Base-by-base conservation (phyloP, 192 early-diverging fungal species). In the Dissophora globulifera region DNA sequence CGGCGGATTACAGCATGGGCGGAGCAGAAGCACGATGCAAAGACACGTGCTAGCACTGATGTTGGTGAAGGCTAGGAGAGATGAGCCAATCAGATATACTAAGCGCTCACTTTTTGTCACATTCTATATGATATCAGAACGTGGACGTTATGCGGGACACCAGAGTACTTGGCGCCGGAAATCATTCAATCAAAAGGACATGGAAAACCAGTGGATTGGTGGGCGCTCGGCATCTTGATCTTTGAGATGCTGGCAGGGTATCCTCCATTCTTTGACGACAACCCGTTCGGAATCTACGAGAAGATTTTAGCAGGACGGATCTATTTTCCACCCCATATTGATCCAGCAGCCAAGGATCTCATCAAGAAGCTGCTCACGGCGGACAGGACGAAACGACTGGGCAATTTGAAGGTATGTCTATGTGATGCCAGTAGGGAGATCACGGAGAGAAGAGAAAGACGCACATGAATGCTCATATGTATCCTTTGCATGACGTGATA, bases 191-290 rank as follows among this genome's bases (percentile, higher is more conserved):
- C 89, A 67, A 96, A 94, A 85, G 97, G 97, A 32, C 95, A 99
- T 69, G 94, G 95, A 15, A 97, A 96, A 71, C 90, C 97, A 3
- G 97, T 99, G 11, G 97, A 99, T 79, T 99, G 97, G 97, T 99
- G 97, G 97, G 96, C 96, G 19, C 84, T 99, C 26, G 97, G 97
- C 35, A 96, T 99, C 53, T 83, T 99, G 38, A 94, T 97, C 48
- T 99, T 95, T 81, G 97, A 99, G 81, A 98, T 98, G 97, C 84
- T 98, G 62, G 95, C 93, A 20, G 96, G 96, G 83, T 92, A 95
- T 71, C 97, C 97, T 58, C 97, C 97, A 7, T 98, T 97, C 82
- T 97, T 93, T 78, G 97, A 97, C 83, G 96, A 98, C 78, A 94
- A 94, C 66, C 93, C 96, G 33, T 97, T 96, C 79, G 94, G 94